Base-by-base conservation (phyloP, 495 filamentous ascomycete genomes). In the Penicillium paxilli region DNA sequence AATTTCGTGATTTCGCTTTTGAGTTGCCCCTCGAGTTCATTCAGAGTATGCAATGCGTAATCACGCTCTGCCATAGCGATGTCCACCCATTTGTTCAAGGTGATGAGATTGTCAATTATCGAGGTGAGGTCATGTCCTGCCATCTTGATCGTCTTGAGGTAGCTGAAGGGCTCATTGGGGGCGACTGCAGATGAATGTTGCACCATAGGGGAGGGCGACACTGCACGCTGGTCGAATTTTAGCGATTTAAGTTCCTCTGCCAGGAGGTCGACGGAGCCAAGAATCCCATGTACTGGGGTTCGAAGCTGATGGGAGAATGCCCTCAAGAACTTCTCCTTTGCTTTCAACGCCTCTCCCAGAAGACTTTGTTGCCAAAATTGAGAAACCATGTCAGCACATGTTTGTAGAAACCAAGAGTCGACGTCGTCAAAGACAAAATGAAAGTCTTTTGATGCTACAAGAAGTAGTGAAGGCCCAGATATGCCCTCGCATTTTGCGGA, bases 281-380 rank as follows among this genome's bases (percentile, higher is more conserved):
- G 47, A 20, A 57, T 61, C 2, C 54, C 58, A 33, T 61, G 54
- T 8, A 61, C 28, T 9, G 54, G 58, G 5, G 58, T 61, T 0
- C 58, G 49, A 2, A 61, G 49, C 26, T 61, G 58, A 44, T 61
- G 58, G 3, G 58, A 61, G 40, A 61, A 54, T n/a, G 44, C 58
- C 12, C 47, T 54, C 2, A 57, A 41, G n/a, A 61, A 57, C n/a
- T 56, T 61, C 37, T 61, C 58, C n/a, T 61, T 61, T 30, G 54
- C 51, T 38, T 35, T 51, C 47, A 57, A 26, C 8, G 47, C 58
- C 23, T 61, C 58, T 37, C 24, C 30, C 6, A 57, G 26, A 14
- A 57, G 41, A 2, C 30, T 30, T 35, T 54, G 44, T 25, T 37
- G 58, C 58, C 58, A 57, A 25, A 57, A 51, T 41, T 61, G 49